Percentiles rank a stretch among this genome's conserved stretches.
Evolutionary conservation across 2,329 filamentous ascomycete genomes (phyloP).

Genomic region (Arthrobotrys iridis): DNA sequence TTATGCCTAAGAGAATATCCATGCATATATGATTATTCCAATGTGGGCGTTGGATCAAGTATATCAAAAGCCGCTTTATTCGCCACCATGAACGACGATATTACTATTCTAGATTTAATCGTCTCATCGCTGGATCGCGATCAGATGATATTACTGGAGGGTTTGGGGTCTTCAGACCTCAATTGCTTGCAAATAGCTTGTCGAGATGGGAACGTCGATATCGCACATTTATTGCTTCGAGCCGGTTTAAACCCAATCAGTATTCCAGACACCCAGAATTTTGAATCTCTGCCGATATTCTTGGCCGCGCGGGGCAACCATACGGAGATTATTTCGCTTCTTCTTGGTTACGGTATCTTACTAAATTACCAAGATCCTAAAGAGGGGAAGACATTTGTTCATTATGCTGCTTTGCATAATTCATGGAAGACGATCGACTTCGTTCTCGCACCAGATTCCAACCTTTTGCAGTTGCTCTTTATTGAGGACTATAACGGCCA

Average conservation of each 20-base stretch:
- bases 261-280: not conserved
- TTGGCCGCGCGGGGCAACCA: not conserved
- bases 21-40: not conserved
- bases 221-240: constrained; percentile 17
- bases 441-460: not conserved
- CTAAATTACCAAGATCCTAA: not conserved
- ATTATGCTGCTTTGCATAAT: not conserved
- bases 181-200: constrained; percentile 27
- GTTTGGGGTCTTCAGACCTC: not conserved
- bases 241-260: not conserved
- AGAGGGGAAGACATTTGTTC: constrained; percentile 10
- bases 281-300: constrained; percentile 1
- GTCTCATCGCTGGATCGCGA: constrained; percentile 6
- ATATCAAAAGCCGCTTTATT: constrained; percentile 6
- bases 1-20: constrained; percentile 10
- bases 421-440: not conserved
- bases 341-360: constrained; percentile 22
- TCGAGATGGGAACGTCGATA: constrained; percentile 5
- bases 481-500: constrained; percentile 1
- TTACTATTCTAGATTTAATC: constrained; percentile 19
- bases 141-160: not conserved
- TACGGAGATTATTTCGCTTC: constrained; percentile 13
- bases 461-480: not conserved
- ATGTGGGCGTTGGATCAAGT: not conserved
- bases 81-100: constrained; percentile 17